Evolutionary conservation across 192 early-diverging fungal species (phyloP), one percentile per base, ranked within the genome.

Genomic region (Coemansia sp.): DNA sequence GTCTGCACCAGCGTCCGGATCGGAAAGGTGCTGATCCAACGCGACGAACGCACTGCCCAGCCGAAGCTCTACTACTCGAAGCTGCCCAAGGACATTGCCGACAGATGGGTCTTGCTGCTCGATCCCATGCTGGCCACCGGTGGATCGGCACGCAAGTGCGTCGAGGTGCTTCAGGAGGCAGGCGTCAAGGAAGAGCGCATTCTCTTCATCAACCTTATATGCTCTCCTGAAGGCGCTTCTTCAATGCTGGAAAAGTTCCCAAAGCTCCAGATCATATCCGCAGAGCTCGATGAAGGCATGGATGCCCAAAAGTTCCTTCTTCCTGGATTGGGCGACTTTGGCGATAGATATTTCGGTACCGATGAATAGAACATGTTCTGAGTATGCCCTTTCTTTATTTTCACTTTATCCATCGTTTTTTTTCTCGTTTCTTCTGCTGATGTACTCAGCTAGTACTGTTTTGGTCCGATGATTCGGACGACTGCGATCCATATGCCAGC

Each of bases 111-210:
- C 54, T 76, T 98, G 48, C 83, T 98, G 32, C 85, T 98, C 18
- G 95, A 98, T 66, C 95, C 95, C 26, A 98, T 98, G 95, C 89
- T 98, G 89, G 94, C 94, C 13, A 98, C 95, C 38, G 95, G 95
- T 18, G 95, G 95, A 40, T 95, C 94, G 32, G 95, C 94, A 7
- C 92, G 91, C 73, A 93, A 96, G 77, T 94, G 94, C 42, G 89
- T 95, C 37, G 88, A 98, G 86, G 92, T 92, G 0, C 85, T 98
- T 71, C 77, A 95, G 9, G 90, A 93, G 58, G 84, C 92, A 56
- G 91, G 90, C 23, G 95, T 98, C 13, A 75, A 80, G 41, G 92
- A 98, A 75, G 91, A 95, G 40, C 83, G 87, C 32, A 96, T 96
- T 49, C 71, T 94, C 63, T 98, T 98, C 84, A 78, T 98, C 70